A percentile compares a stretch with the other conserved stretches of the same genome.
phyloP scores from a whole-genome alignment of 1,139 yeast genomes.

The Candida smagusa region DNA sequence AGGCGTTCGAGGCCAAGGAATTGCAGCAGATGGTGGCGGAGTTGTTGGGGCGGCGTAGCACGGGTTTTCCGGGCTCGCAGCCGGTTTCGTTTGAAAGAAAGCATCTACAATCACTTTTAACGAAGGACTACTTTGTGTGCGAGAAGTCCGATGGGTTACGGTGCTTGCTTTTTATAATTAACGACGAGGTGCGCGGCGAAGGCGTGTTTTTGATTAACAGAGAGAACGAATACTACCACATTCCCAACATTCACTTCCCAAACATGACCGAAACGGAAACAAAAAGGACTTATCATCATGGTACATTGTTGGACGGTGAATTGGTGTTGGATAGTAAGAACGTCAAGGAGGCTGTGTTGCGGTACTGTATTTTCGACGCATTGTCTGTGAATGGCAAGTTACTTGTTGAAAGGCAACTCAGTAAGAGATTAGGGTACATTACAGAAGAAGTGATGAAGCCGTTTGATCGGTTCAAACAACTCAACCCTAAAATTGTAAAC shows the following conservation, averaged over 20 bases:
- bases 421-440: conserved; percentile 82
- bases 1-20: conserved; percentile 66
- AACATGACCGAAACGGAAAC: conserved; percentile 47
- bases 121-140: conserved; percentile 76
- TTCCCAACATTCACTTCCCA: conserved; percentile 87
- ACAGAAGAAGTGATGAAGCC: conserved; percentile 83
- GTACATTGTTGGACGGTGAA: conserved; percentile 92
- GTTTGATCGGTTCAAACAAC: conserved; percentile 62
- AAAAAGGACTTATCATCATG: conserved; percentile 65
- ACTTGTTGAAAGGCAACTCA: conserved; percentile 66
- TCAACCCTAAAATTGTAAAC: conserved; percentile 68
- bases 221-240: conserved; percentile 78
- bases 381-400: conserved; percentile 75
- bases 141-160: conserved; percentile 95
- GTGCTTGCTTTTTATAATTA: conserved; percentile 62
- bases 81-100: conserved; percentile 85
- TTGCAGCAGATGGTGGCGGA: conserved; percentile 69
- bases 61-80: conserved; percentile 82
- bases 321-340: conserved; percentile 59
- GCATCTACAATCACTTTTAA: conserved; percentile 62
- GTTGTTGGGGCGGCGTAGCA: conserved; percentile 53
- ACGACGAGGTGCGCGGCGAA: conserved; percentile 72
- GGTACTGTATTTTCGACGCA: conserved; percentile 89
- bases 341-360: conserved; percentile 46
- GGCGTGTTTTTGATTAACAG: conserved; percentile 78